phyloP scores from a whole-genome alignment of 805 yeast species.

The Yarrowia phangngaensis region DNA sequence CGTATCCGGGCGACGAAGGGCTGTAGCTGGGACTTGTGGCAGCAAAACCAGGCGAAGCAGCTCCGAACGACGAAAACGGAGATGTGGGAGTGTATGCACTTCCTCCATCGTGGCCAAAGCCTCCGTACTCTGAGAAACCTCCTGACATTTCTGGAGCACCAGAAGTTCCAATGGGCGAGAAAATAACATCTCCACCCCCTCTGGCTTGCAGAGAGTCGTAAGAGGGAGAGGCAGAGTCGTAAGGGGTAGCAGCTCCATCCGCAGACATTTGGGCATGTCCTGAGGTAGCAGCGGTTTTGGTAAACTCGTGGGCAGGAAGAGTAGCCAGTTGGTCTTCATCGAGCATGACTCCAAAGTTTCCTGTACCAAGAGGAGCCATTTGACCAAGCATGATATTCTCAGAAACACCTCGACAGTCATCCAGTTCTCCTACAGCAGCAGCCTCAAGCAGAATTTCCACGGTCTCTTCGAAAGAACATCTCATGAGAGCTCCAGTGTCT shows the following conservation, averaged over 20 bases:
- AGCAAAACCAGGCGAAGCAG: slow-evolving; percentile 54
- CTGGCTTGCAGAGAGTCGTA: slow-evolving; percentile 35
- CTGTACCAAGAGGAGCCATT: slow-evolving; percentile 98
- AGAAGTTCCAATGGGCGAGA: slow-evolving; percentile 88
- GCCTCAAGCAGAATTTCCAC: slow-evolving; percentile 97
- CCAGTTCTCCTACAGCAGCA: slow-evolving; percentile 95
- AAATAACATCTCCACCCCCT: slow-evolving; percentile 61
- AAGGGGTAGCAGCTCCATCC: slow-evolving; percentile 90
- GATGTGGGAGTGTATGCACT: slow-evolving; percentile 65
- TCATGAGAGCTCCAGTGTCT: slow-evolving; percentile 98
- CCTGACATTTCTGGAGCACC: slow-evolving; percentile 78
- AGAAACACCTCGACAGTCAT: slow-evolving; percentile 97
- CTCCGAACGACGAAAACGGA: slow-evolving; percentile 59
- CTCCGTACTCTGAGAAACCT: slow-evolving; percentile 82
- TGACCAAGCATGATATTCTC: slow-evolving; percentile 97
- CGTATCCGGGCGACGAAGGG: slow-evolving; percentile 63
- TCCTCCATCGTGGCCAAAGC: slow-evolving; percentile 49
- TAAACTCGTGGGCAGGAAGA: slow-evolving; percentile 50
- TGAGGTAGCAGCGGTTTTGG: slow-evolving; percentile 32
- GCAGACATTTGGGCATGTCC: slow-evolving; percentile 40
- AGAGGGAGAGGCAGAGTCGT: slow-evolving; percentile 60
- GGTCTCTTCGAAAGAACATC: slow-evolving; percentile 98
- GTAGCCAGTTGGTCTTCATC: slow-evolving; percentile 80
- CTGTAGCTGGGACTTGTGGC: slow-evolving; percentile 64
- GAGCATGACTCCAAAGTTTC: slow-evolving; percentile 91